A percentile compares a stretch with the other conserved stretches of the same genome.
Evolutionary conservation across 192 early-diverging fungal species (phyloP).

Genomic region (Umbelopsis vinacea): DNA sequence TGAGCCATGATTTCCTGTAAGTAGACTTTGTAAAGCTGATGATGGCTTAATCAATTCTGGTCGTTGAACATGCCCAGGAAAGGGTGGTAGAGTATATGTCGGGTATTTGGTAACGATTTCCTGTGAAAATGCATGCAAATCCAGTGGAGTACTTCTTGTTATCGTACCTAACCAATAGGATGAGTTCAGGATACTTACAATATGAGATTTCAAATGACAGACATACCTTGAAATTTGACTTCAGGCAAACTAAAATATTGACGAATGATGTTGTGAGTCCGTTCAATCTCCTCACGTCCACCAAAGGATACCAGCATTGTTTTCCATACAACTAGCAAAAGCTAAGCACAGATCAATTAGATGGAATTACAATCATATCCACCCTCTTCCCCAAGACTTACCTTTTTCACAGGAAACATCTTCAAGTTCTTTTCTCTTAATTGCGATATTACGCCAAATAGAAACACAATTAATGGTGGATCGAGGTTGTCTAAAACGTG

Average conservation of each 20-base stretch:
- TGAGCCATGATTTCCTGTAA: background rate
- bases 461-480: slow-evolving; percentile 57
- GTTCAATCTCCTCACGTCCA: slow-evolving; percentile 39
- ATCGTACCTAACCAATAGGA: slow-evolving; percentile 29
- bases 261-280: background rate
- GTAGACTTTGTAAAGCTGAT: slow-evolving; percentile 25
- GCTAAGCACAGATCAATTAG: slow-evolving; percentile 36
- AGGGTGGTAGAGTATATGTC: slow-evolving; percentile 52
- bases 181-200: background rate
- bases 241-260: background rate
- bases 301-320: slow-evolving; percentile 65
- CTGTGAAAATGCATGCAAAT: slow-evolving; percentile 61
- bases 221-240: background rate
- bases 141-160: slow-evolving; percentile 66
- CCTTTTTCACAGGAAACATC: slow-evolving; percentile 75
- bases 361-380: background rate
- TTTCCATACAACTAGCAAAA: slow-evolving; percentile 74
- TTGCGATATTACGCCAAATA: slow-evolving; percentile 69
- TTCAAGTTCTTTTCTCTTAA: slow-evolving; percentile 72
- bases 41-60: slow-evolving; percentile 24
- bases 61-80: background rate
- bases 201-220: background rate
- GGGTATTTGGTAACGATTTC: slow-evolving; percentile 66
- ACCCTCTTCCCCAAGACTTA: background rate
- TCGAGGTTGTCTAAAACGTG: slow-evolving; percentile 37